These are phyloP conservation scores for Capniomyces stellatus DNA, from an alignment of 371 early-diverging fungal genomes.

Conservation along the genomic window DNA sequence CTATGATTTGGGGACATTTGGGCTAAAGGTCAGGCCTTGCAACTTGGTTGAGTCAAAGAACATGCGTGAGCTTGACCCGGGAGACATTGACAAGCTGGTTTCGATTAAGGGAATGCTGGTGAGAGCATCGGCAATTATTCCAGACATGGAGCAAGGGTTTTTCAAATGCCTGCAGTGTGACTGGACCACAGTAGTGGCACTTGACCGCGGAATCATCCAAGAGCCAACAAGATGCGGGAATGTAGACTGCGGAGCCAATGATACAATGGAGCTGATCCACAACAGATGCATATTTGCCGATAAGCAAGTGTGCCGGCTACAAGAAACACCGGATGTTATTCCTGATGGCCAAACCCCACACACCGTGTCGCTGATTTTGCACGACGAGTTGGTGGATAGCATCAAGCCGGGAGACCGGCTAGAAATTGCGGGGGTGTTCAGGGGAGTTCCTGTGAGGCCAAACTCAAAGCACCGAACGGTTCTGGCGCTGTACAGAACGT, in stretches of 20 bases:
- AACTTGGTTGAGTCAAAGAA: slow-evolving; percentile 65
- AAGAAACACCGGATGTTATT: slow-evolving; percentile 97
- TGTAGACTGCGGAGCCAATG: slow-evolving; percentile 52
- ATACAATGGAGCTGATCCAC: slow-evolving; percentile 77
- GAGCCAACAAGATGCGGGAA: slow-evolving; percentile 88
- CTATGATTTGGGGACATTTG: slow-evolving; percentile 24
- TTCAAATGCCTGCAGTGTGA: slow-evolving; percentile 86
- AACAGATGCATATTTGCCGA: slow-evolving; percentile 87
- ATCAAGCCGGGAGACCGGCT: slow-evolving; percentile 94
- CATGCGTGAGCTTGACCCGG: slow-evolving; percentile 90
- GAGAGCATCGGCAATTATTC: slow-evolving; percentile 82
- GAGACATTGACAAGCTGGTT: slow-evolving; percentile 94
- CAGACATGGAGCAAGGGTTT: slow-evolving; percentile 86
- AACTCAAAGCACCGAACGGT: slow-evolving; percentile 85
- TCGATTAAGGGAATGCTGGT: slow-evolving; percentile 93
- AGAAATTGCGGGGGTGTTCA: slow-evolving; percentile 92
- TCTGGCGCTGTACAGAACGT: slow-evolving; percentile 91
- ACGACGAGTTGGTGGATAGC: slow-evolving; percentile 92
- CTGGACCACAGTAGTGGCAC: slow-evolving; percentile 54
- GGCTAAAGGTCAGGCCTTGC: slow-evolving; percentile 69
- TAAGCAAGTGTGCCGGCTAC: slow-evolving; percentile 92
- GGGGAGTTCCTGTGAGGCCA: slow-evolving; percentile 88
- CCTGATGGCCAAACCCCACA: slow-evolving; percentile 99
- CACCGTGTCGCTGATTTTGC: slow-evolving; percentile 78
- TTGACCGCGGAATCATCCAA: slow-evolving; percentile 78